phyloP scores from a whole-genome alignment of 345 rosid species.

The Camelina sativa region DNA sequence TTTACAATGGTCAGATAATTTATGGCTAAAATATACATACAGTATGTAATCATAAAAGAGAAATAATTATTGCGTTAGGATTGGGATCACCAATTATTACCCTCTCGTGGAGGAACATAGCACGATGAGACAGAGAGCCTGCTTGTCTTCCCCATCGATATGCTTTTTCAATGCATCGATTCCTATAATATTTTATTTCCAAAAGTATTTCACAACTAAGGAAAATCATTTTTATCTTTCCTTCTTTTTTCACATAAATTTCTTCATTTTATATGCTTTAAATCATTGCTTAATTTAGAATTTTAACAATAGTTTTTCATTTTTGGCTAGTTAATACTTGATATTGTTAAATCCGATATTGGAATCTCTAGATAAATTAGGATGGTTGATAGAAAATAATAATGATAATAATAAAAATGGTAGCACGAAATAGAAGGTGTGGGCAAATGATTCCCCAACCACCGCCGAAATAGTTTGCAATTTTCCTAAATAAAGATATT shows the following conservation, averaged over 20 bases:
- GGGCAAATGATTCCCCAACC: constrained; percentile 35
- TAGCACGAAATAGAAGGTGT: constrained; percentile 5
- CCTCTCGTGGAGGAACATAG: constrained; percentile 39
- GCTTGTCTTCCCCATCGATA: constrained; percentile 20
- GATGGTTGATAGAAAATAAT: too few species aligned
- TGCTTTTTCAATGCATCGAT: constrained; percentile 9
- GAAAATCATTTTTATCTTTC: neutral
- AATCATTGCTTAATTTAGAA: neutral
- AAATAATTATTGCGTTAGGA: constrained; percentile 23
- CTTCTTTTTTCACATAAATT: neutral
- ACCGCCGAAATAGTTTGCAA: constrained; percentile 36
- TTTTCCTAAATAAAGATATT: constrained; percentile 25
- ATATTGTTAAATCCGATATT: too few species aligned
- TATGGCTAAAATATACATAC: neutral
- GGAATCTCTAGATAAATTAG: too few species aligned
- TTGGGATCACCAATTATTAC: constrained; percentile 28
- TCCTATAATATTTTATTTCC: neutral
- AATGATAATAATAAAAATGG: too few species aligned
- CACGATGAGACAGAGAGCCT: constrained; percentile 38
- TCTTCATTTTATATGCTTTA: neutral
- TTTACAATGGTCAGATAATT: neutral
- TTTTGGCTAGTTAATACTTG: too few species aligned
- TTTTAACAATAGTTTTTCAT: too few species aligned
- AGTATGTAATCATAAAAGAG: neutral
- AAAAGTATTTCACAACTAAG: neutral